Evolutionary conservation across 2,329 filamentous ascomycete genomes (phyloP), one percentile per base, ranked within the genome.

Genomic region (Talaromyces sp.): DNA sequence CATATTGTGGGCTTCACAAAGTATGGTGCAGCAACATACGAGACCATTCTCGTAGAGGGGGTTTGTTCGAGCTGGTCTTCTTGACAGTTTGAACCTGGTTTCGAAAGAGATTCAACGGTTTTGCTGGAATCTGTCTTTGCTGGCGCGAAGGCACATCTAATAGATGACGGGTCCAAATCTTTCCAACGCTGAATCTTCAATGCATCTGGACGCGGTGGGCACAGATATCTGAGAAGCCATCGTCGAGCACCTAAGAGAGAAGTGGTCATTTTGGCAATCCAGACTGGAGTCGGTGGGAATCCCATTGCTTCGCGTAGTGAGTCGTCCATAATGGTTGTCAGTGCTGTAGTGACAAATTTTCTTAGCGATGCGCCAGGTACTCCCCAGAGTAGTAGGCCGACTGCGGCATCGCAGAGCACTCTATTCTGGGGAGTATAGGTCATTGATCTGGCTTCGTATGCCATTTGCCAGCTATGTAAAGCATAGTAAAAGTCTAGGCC

Each of bases 291-390:
- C 2, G 75, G 65, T 0, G 75, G 68, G 46, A 78, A 88, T 85
- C 84, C 74, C 80, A 91, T 90, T 0, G 88, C 85, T 56, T 80
- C 80, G 17, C 88, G 79, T 54, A 90, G 74, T 13, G 84, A 80
- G 26, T 86, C 82, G 24, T 86, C 86, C 82, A 91, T 84, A 56
- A 90, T 72, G 10, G 84, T 82, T 35, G 80, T 78, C 9, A 88
- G 76, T 27, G 82, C 74, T 53, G 85, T 77, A 27, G 78, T 69
- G 0, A 77, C 83, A 6, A 83, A 70, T 0, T 79, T 75, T 46
- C 82, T 76, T n/a, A 81, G 63, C 17, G 75, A 58, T 62, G 68
- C 59, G 7, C 49, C 49, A n/a, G 81, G 76, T 0, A 88, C 80
- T 60, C 85, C 78, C 61, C 81, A 85, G 27, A 89, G 69, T 27